Conservation (phyloP, 2,329 filamentous ascomycete species). For the Fusarium odoratissimum region DNA sequence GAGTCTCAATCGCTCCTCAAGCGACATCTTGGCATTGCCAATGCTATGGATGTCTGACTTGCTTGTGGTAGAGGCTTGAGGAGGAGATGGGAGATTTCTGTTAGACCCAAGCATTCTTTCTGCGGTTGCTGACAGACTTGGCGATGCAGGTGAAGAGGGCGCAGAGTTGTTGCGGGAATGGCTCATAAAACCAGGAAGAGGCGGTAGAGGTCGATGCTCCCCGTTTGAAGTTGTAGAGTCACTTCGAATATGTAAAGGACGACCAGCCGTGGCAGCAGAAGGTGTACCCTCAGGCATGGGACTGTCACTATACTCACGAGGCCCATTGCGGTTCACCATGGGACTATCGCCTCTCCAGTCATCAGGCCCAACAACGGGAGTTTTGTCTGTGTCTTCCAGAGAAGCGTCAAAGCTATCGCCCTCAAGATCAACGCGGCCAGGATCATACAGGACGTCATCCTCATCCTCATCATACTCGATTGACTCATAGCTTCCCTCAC, state of each 20-base stretch:
- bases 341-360: conserved; percentile 87
- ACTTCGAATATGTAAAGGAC: conserved; percentile 70
- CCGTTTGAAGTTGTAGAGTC: conserved; percentile 82
- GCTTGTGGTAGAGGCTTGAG: conserved; percentile 71
- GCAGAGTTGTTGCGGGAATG: conserved; percentile 54
- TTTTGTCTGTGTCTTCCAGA: conserved; percentile 95
- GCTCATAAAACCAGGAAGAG: conserved; percentile 74
- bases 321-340: conserved; percentile 44
- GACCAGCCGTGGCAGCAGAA: conserved; percentile 57
- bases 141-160: conserved; percentile 66
- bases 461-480: conserved; percentile 80
- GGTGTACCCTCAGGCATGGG: conserved; percentile 69
- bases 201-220: conserved; percentile 86
- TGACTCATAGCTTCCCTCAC: conserved; percentile 93
- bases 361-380: conserved; percentile 95
- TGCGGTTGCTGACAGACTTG: conserved; percentile 74
- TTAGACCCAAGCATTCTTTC: conserved; percentile 76
- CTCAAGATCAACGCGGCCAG: conserved; percentile 55
- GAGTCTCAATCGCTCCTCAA: conserved; percentile 86
- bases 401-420: conserved; percentile 97
- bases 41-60: conserved; percentile 85
- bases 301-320: conserved; percentile 70
- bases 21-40: conserved; percentile 78
- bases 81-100: conserved; percentile 78
- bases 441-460: conserved; percentile 70